Evolutionary conservation across 176 grass and related monocot genomes (phyloP).

Genomic region (Thalia dealbata): DNA sequence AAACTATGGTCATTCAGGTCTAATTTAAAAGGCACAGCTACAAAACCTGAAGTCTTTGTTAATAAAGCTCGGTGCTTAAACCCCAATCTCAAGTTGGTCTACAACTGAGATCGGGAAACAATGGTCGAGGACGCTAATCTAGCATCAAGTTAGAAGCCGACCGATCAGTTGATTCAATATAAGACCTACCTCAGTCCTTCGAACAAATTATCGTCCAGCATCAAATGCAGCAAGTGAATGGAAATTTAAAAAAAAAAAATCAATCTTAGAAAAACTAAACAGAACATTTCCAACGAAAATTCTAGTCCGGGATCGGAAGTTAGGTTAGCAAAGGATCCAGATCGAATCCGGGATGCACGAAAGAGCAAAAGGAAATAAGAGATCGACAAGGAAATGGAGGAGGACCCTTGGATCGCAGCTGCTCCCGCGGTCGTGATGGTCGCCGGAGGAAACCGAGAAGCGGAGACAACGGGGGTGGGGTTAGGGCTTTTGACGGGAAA

Average conservation of each 20-base stretch:
- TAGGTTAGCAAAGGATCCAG: neutral
- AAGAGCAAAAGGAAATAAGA: neutral
- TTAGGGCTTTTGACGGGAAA: neutral
- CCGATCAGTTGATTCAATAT: neutral
- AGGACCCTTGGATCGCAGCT: neutral
- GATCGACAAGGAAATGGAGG: too few relatives aligned
- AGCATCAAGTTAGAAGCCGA: neutral
- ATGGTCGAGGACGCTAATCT: neutral
- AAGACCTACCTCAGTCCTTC: too few relatives aligned
- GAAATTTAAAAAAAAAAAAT: too few relatives aligned
- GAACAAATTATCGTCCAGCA: too few relatives aligned
- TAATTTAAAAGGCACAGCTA: neutral
- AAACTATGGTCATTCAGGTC: neutral
- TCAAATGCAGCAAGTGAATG: neutral
- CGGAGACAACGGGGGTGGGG: too few relatives aligned
- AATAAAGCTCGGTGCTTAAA: neutral
- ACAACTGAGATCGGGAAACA: too few relatives aligned
- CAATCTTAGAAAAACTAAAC: neutral
- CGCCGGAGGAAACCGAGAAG: neutral
- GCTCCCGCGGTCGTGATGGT: neutral
- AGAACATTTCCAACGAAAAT: neutral
- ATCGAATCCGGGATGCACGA: neutral
- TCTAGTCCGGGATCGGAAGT: neutral
- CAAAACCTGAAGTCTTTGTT: neutral
- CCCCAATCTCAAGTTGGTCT: neutral